Evolutionary conservation across 495 filamentous ascomycete genomes (phyloP), one percentile per base, ranked within the genome.

Genomic region (Pseudomonodictys pantanalensis): DNA sequence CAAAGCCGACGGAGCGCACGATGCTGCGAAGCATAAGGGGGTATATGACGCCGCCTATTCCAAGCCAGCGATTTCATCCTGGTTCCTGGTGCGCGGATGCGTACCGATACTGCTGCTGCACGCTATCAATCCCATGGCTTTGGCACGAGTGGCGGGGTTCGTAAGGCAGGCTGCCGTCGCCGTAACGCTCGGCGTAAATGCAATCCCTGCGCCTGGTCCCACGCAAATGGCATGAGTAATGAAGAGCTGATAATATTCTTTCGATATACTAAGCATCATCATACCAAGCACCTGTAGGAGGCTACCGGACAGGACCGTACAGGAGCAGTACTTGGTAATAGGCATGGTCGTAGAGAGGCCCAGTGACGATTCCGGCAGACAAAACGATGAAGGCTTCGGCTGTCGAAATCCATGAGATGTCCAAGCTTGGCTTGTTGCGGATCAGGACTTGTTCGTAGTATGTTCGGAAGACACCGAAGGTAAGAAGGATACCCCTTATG

Each of bases 191-290:
- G 88, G 89, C 58, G 83, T 82, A 72, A 91, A 90, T 35, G 87
- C 74, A 53, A 67, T 61, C n/a, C 49, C 50, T 8, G 62, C 62
- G 1, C 71, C 71, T 18, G 71, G 59, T 2, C 58, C 55, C 29
- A 60, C 55, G 42, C 76, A 73, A 39, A 86, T 66, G 6, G 76
- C 78, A 57, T 87, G 85, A 11, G 76, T 70, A 6, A 87, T 68
- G 11, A 86, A 60, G 69, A 86, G 78, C 54, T 87, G 85, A 64
- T 82, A 88, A 70, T 84, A 88, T 67, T 85, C 54, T 15, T 73
- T 77, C 1, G 80, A 78, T 1, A 86, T 71, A 24, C 79, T 82
- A 5, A 85, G 77, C 83, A 90, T 86, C 85, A 89, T 88, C 11
- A 89, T 69, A 1, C 85, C 86, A 57, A 88, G 83, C 46, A 84